Percentiles rank a stretch among this genome's conserved stretches.
These are phyloP conservation scores for Myxozyma melibiosi DNA, from an alignment of 805 yeast species.

Conservation along the genomic window DNA sequence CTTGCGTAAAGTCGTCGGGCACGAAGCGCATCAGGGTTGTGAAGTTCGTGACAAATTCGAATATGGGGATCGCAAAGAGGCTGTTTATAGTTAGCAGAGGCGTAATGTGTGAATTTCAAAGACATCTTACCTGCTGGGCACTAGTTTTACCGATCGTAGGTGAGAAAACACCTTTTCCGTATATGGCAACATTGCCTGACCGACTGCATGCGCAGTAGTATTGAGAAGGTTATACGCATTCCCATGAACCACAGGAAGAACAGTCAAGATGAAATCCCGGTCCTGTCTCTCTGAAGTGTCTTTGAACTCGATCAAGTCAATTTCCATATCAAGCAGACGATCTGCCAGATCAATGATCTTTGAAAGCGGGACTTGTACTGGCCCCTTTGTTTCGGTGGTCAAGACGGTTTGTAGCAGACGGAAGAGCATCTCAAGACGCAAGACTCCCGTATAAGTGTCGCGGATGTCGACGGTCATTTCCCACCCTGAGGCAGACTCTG, in stretches of 20 bases:
- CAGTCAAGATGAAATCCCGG: constrained; percentile 17
- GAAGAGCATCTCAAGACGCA: constrained; percentile 24
- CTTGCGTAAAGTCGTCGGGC: constrained; percentile 7
- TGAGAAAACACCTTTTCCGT: constrained; percentile 7
- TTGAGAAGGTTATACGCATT: constrained; percentile 17
- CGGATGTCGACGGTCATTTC: constrained; percentile 3
- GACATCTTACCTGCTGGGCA: not conserved
- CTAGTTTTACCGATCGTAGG: not conserved
- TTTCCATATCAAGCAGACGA: constrained; percentile 12
- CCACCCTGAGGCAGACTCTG: constrained; percentile 21
- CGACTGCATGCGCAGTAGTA: constrained; percentile 12
- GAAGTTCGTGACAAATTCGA: constrained; percentile 16
- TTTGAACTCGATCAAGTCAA: constrained; percentile 6
- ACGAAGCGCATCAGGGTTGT: constrained; percentile 8
- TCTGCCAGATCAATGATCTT: constrained; percentile 9
- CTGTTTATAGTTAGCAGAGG: not conserved
- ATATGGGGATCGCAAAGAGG: constrained; percentile 11
- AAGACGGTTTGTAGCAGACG: constrained; percentile 22
- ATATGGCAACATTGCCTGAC: constrained; percentile 18
- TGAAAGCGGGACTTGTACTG: constrained; percentile 23
- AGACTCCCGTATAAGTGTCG: constrained; percentile 6
- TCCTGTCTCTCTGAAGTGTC: constrained; percentile 14
- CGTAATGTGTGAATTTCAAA: not conserved
- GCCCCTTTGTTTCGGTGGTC: not conserved
- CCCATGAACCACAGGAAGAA: constrained; percentile 23